Conservation (phyloP, 108 stramenopile species). For the Cyclotella distinguenda region DNA sequence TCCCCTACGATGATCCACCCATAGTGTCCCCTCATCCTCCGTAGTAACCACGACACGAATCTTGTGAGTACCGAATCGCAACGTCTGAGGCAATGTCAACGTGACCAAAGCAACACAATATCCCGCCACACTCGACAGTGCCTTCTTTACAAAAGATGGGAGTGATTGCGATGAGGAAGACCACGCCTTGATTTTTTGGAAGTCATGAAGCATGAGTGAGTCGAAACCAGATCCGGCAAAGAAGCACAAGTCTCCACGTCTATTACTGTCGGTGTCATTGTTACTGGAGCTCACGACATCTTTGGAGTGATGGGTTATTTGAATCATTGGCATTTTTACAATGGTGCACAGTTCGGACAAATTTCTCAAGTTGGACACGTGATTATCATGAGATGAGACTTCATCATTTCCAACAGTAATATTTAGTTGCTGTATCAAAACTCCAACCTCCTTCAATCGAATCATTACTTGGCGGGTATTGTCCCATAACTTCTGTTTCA, state of each 20-base stretch:
- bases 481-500: constrained; percentile 13
- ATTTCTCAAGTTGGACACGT: background rate
- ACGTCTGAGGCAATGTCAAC: constrained; percentile 58
- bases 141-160: constrained; percentile 32
- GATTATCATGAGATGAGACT: background rate
- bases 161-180: constrained; percentile 10
- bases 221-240: constrained; percentile 79
- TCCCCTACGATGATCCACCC: constrained; percentile 78
- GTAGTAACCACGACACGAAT: constrained; percentile 54
- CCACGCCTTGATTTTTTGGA: constrained; percentile 62
- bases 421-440: constrained; percentile 10
- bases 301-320: constrained; percentile 41
- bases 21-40: constrained; percentile 44
- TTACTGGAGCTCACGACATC: background rate
- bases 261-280: constrained; percentile 15
- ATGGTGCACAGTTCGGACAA: constrained; percentile 29
- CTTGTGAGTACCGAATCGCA: constrained; percentile 42
- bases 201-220: constrained; percentile 68
- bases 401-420: background rate
- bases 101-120: constrained; percentile 66
- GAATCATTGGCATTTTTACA: constrained; percentile 63
- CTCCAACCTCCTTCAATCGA: constrained; percentile 33
- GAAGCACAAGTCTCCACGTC: constrained; percentile 71
- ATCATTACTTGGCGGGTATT: constrained; percentile 11
- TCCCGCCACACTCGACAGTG: constrained; percentile 54